Evolutionary conservation across 805 yeast genomes (phyloP).

Genomic region (Metschnikowia chrysomelidarum): DNA sequence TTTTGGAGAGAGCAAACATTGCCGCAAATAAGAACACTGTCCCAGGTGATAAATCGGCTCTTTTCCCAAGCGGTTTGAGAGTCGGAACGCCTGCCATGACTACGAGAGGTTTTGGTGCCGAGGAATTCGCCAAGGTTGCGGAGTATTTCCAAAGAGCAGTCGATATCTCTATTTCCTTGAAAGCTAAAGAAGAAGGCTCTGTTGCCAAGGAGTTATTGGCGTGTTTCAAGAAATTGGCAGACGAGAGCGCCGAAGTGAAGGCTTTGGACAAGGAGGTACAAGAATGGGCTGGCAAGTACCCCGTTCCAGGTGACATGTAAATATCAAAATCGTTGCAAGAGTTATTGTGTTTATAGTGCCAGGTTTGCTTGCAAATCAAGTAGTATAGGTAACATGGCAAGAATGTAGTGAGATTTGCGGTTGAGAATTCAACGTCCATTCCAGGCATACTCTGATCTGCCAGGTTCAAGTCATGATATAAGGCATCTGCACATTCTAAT

Average conservation of each 20-base stretch:
- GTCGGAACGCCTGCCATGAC: constrained; percentile 99
- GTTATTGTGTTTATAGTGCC: too few species aligned
- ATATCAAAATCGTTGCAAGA: too few species aligned
- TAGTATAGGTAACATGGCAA: too few species aligned
- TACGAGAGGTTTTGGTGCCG: constrained; percentile 82
- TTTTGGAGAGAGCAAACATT: constrained; percentile 84
- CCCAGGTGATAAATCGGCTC: constrained; percentile 94
- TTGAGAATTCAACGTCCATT: too few species aligned
- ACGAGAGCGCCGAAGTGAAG: constrained; percentile 58
- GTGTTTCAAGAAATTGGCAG: constrained; percentile 70
- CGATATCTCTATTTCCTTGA: constrained; percentile 59
- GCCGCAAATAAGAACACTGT: constrained; percentile 96
- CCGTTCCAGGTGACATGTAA: constrained; percentile 79
- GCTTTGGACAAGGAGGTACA: constrained; percentile 63
- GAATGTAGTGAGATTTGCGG: too few species aligned
- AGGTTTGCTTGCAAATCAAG: too few species aligned
- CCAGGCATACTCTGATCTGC: too few species aligned
- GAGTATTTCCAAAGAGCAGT: constrained; percentile 79
- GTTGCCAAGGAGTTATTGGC: constrained; percentile 60
- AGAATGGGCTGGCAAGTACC: constrained; percentile 70
- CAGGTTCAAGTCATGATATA: too few species aligned
- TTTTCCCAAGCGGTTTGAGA: constrained; percentile 94
- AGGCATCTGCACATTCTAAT: too few species aligned
- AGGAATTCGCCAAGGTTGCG: constrained; percentile 80
- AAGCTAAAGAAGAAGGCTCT: constrained; percentile 55